phyloP scores from a whole-genome alignment of 2,329 filamentous ascomycete genomes.

The Fusarium robinianum region DNA sequence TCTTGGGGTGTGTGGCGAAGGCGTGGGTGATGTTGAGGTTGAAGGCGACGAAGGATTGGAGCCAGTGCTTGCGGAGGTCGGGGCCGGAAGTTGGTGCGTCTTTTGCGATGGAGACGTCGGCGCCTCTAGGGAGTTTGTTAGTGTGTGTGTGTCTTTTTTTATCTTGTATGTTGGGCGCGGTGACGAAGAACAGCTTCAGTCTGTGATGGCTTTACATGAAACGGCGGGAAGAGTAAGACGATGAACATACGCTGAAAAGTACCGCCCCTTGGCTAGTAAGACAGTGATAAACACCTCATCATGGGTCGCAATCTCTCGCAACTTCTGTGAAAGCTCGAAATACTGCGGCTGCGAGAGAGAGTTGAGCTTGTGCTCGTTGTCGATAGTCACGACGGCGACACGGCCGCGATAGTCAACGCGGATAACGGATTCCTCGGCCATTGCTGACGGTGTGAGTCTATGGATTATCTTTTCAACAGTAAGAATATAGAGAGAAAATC shows the following conservation, averaged over 20 bases:
- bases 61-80: constrained; percentile 57
- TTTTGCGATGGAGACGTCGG: constrained; percentile 69
- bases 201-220: too few species aligned
- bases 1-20: constrained; percentile 92
- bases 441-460: constrained; percentile 4
- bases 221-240: background rate
- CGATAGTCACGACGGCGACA: constrained; percentile 78
- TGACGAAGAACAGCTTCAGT: too few species aligned
- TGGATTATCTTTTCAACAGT: too few species aligned
- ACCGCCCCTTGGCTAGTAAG: constrained; percentile 78
- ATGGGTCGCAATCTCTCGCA: constrained; percentile 77
- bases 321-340: constrained; percentile 71
- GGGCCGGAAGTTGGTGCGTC: constrained; percentile 44
- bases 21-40: constrained; percentile 90
- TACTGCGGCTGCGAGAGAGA: constrained; percentile 75
- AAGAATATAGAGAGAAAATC: background rate
- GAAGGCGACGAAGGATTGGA: constrained; percentile 75
- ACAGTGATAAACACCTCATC: constrained; percentile 86
- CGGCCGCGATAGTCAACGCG: constrained; percentile 48
- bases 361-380: constrained; percentile 85
- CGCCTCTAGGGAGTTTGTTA: constrained; percentile 62
- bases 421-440: constrained; percentile 38
- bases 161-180: too few species aligned
- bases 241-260: constrained; percentile 79
- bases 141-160: background rate